Evolutionary conservation across 1,284 basidiomycete species (phyloP), one percentile per base, ranked within the genome.

Genomic region (Rhizoctonia solani): DNA sequence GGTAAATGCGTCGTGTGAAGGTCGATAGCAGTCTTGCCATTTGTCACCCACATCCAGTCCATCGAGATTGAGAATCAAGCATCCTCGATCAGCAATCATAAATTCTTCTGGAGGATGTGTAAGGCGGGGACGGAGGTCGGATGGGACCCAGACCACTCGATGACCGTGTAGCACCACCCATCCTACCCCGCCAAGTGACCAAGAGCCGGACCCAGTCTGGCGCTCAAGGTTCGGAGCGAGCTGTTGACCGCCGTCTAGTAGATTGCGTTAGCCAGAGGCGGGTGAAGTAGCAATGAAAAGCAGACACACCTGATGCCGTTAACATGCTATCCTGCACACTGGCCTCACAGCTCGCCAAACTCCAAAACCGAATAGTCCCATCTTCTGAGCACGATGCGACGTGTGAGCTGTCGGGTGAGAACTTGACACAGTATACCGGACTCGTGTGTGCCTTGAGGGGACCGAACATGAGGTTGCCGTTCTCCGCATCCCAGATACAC

Each of bases 341-440:
- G 21, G 11, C 14, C 23, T n/a, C 16, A 53, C 66, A 1, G 55
- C 65, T 19, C 41, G 21, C 4, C 14, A 32, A 41, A 59, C 69
- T 49, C 53, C 53, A 54, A 9, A 54, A 13, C 4, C 53, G 16
- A 8, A 39, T 39, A 2, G 53, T 37, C 1, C 19, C 14, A 19
- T 54, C 53, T 5, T 37, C 4, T n/a, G 32, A 37, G 2, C 30
- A 30, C 21, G 53, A 54, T 1, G 23, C 53, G 5, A 54, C n/a
- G 16, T 32, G 53, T 9, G 34, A 27, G 9, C 30, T 13, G 13
- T 54, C 53, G 5, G 32, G 53, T 21, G 53, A 54, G 19, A 54
- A 34, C n/a, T 19, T 4, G 19, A 54, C 53, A 11, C 29, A 37
- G 16, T 16, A 14, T 5, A 54, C 53, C 5, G 1, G 4, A 32